phyloP scores from a whole-genome alignment of 192 early-diverging fungal species.

The Gigaspora rosea region DNA sequence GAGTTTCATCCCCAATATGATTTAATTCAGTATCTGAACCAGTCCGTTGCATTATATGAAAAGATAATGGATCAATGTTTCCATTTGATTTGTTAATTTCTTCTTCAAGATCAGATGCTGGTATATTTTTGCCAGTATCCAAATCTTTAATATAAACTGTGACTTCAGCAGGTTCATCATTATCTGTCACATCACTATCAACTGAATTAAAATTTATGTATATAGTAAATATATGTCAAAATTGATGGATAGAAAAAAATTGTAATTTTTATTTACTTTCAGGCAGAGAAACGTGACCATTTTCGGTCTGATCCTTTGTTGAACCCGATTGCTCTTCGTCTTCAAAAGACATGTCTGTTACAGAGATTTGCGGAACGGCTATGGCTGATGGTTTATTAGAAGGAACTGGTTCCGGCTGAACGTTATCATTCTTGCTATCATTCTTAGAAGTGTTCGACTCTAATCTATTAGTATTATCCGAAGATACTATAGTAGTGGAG shows the following conservation, averaged over 20 bases:
- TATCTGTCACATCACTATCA: background rate
- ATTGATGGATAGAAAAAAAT: too few species aligned
- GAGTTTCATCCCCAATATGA: background rate
- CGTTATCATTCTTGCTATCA: background rate
- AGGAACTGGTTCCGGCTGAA: background rate
- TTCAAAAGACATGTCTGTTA: background rate
- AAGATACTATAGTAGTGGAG: background rate
- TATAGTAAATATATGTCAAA: too few species aligned
- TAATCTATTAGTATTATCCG: background rate
- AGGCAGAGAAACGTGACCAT: background rate
- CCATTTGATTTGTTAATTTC: constrained; percentile 30
- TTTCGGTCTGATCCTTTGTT: background rate
- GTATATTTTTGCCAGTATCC: constrained; percentile 28
- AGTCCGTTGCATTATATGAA: constrained; percentile 32
- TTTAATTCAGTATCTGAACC: constrained; percentile 11
- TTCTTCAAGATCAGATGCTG: constrained; percentile 24
- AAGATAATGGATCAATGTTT: constrained; percentile 29
- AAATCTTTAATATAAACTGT: constrained; percentile 34
- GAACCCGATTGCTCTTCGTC: background rate
- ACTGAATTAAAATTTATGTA: background rate
- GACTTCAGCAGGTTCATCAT: constrained; percentile 12
- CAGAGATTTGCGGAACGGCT: constrained; percentile 6
- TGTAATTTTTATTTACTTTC: too few species aligned
- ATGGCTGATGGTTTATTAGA: too few species aligned
- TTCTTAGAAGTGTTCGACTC: background rate